Base-by-base conservation (phyloP, 257 asterid genomes). In the Primulina eburnea region DNA sequence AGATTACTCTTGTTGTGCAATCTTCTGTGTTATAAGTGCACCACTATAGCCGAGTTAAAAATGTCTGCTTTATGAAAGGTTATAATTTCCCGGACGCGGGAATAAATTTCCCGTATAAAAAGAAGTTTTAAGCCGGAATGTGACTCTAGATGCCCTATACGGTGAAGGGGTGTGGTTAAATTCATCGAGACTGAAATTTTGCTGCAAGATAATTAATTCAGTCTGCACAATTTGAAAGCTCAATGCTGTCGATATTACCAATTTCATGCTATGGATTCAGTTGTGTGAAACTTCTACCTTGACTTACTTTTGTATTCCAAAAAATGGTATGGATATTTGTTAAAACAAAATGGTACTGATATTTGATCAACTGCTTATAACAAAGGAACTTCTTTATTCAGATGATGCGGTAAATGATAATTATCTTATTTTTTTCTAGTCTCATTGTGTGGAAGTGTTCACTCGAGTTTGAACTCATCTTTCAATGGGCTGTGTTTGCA, bases 401-500 rank as follows among this genome's bases (percentile, higher is more conserved):
- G 38, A 38, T 35, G 28, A 29, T 64, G 64, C 62, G 8, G n/a
- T 32, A 14, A 5, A 67, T 74, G 57, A 79, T 64, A 34, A 30
- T 58, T 40, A 24, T 67, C 58, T 33, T 32, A 60, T 72, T 43
- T 71, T 24, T 62, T 20, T 72, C 65, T 77, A 85, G 92, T 86
- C 66, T 68, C 86, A 68, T 75, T 75, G 26, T 69, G 76, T 71
- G 82, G 85, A 18, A 62, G 69, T 20, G 58, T 78, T 59, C 86
- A 83, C 75, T 84, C 83, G 28, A 72, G 85, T 55, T 43, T 77
- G 68, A 80, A 79, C 56, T 89, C 98, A 24, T 69, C 87, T 32
- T 90, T 92, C 88, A 85, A 70, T 50, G 97, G 98, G 18, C 91
- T 71, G 40, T 71, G 88, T 12, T 62, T 87, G 56, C 73, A 29